Conservation (phyloP, 2,329 filamentous ascomycete species). For the Epichloe gansuensis region DNA sequence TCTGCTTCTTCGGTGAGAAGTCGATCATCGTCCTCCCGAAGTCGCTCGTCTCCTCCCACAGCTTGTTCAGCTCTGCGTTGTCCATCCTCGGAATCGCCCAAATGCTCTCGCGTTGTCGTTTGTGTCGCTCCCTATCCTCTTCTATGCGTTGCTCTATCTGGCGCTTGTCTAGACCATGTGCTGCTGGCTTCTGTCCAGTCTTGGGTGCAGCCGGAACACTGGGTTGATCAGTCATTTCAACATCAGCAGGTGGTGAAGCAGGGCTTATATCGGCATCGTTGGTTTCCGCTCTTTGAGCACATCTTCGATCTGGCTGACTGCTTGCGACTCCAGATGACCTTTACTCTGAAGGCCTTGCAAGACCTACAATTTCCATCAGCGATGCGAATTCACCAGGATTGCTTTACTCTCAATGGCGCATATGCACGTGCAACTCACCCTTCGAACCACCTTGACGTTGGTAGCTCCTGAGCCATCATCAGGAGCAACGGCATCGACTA, state of each 20-base stretch:
- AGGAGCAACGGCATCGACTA: constrained; percentile 86
- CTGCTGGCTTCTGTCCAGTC: constrained; percentile 19
- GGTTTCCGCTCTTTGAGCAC: constrained; percentile 70
- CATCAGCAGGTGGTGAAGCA: constrained; percentile 36
- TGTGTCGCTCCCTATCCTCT: constrained; percentile 91
- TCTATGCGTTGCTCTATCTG: constrained; percentile 95
- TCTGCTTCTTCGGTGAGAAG: constrained; percentile 60
- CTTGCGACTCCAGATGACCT: constrained; percentile 59
- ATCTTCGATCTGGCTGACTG: constrained; percentile 69
- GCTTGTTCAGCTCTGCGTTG: constrained; percentile 60
- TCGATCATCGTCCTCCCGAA: constrained; percentile 78
- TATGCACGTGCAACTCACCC: constrained; percentile 36
- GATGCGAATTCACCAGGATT: not conserved
- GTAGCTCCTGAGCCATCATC: constrained; percentile 78
- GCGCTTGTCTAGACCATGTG: constrained; percentile 56
- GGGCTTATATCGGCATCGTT: constrained; percentile 43
- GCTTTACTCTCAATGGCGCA: too few species aligned
- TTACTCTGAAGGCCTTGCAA: constrained; percentile 59
- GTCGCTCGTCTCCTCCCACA: constrained; percentile 83
- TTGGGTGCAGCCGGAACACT: constrained; percentile 29
- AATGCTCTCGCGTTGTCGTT: constrained; percentile 79
- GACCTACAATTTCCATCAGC: constrained; percentile 32
- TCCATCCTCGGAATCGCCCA: constrained; percentile 65
- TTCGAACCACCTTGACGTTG: constrained; percentile 85
- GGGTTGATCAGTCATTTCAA: constrained; percentile 29